Conservation (phyloP, 2,329 filamentous ascomycete species). For the Fusarium euwallaceae region DNA sequence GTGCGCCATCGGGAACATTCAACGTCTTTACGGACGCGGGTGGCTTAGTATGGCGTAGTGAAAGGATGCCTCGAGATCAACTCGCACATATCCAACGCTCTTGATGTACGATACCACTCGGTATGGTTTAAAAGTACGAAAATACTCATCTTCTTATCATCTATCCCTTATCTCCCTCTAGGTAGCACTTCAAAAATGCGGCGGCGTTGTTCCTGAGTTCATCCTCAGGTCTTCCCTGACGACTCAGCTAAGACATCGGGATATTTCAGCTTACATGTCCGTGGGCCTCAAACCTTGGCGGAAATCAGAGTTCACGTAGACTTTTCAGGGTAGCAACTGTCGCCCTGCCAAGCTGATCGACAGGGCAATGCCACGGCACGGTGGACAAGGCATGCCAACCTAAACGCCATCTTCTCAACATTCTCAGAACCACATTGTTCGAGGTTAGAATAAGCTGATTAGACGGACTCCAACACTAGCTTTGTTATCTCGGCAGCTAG, state of each 20-base stretch:
- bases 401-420: neutral
- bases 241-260: neutral
- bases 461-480: neutral
- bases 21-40: neutral
- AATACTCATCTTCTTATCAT: neutral
- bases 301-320: neutral
- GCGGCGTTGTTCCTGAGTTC: neutral
- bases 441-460: neutral
- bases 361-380: neutral
- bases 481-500: neutral
- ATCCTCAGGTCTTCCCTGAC: neutral
- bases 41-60: neutral
- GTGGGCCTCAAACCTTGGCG: neutral
- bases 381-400: neutral
- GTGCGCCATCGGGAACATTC: slow-evolving; percentile 54
- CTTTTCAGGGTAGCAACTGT: neutral
- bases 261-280: neutral
- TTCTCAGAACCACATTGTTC: neutral
- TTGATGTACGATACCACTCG: neutral
- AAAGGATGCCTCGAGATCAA: neutral
- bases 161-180: neutral
- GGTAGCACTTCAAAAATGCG: neutral
- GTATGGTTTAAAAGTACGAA: neutral
- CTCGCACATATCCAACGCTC: neutral
- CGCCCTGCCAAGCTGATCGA: neutral